Evolutionary conservation across 768 basidiomycete genomes (phyloP), one percentile per base, ranked within the genome.

Genomic region (Mycena vulgaris): DNA sequence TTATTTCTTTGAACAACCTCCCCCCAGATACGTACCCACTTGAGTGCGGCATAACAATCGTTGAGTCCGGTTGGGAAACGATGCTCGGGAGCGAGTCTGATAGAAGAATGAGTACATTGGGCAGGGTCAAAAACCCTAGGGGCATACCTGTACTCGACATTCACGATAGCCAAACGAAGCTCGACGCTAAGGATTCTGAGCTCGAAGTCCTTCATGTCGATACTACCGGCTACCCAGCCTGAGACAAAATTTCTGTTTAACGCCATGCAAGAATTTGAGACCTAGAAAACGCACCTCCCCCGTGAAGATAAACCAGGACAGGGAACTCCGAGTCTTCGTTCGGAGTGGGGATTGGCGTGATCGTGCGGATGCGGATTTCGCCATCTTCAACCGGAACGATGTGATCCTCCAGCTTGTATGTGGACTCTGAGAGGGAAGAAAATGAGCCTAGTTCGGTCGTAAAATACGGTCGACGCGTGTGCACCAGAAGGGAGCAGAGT

Each of bases 141-240:
- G 11, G 35, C 53, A 35, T 30, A 57, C 55, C 64, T 31, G 39
- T 66, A 66, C 0, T 39, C 55, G 19, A 66, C 64, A 33, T 66
- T 66, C 5, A 57, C 31, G 16, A 39, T 57, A 5, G 55, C 6
- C n/a, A 57, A 19, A 21, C 55, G 28, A 9, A 57, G 30, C 2
- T 66, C 45, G 55, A 66, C 64, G 31, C 42, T 35, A 13, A 57
- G n/a, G n/a, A 35, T 66, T 40, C 64, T 35, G 13, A 66, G 40
- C 1, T 57, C n/a, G 10, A 56, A 66, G 35, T 57, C 63, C 2
- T 55, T 21, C 40, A 56, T 31, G 31, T 66, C 53, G 42, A 66
- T 9, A n/a, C 19, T 57, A 25, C 64, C 55, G 16, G 37, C 31
- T 3, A 31, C 14, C 64, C 55, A 56, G 40, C 64, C 64, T 64